Base-by-base conservation (phyloP, 768 basidiomycete genomes). In the Mycena olivaceomarginata region DNA sequence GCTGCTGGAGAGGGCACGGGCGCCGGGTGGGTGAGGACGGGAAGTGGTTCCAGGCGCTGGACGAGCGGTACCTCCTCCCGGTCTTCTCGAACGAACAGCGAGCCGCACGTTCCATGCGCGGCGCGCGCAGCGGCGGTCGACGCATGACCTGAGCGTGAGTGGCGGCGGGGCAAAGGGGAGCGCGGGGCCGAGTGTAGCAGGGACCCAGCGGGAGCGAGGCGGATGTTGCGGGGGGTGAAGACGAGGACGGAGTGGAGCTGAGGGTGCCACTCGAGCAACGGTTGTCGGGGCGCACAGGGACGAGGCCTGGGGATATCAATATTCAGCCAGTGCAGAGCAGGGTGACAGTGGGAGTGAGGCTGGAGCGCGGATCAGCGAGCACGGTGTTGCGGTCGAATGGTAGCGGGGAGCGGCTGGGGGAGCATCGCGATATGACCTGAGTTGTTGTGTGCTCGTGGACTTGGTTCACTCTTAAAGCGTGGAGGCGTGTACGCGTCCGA, bases 11-110 rank as follows among this genome's bases (percentile, higher is more conserved):
- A 64, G 45, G 70, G 72, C 18, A 57, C 73, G 1, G 70, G 69
- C 65, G 69, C 70, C 67, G 74, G 4, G 71, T 86, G 5, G 90
- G 87, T 5, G 94, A 95, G 73, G 97, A 98, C 69, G 94, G 96
- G 40, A 96, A 96, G 84, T 99, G 97, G 97, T 99, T 99, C 93
- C 97, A 97, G 80, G 90, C 94, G 60, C 86, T 99, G 51, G 98
- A 99, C 85, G 97, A 99, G 86, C 91, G 97, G 79, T 99, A 98
- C 84, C 87, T 99, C 22, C 86, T 99, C 4, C 98, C 98, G 25
- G 87, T 99, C 48, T 99, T 97, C 87, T 96, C 96, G 64, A 97
- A 97, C 82, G 96, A 18, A 97, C 96, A 0, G 96, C 96, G 20
- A 96, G 94, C 78, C 89, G 96, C 80, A 94, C 94, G 76, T 96